Evolutionary conservation across 345 rosid species (phyloP).

Genomic region (Hibiscus mutabilis): DNA sequence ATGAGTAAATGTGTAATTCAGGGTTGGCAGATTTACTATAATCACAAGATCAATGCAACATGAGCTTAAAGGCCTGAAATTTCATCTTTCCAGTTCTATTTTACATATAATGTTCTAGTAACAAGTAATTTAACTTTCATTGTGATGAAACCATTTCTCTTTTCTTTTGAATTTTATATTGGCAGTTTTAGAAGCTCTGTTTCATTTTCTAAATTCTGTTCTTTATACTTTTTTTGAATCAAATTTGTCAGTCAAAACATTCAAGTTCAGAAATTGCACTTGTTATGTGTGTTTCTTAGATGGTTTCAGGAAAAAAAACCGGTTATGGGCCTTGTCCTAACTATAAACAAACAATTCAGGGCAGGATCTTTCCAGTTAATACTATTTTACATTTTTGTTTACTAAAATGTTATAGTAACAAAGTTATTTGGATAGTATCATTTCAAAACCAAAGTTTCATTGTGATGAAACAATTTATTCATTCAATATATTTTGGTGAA

Average conservation of each 20-base stretch:
- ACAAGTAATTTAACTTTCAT: neutral
- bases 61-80: conserved; percentile 43
- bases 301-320: neutral
- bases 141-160: neutral
- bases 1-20: conserved; percentile 28
- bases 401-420: neutral
- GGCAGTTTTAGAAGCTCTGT: neutral
- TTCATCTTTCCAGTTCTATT: neutral
- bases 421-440: neutral
- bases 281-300: neutral
- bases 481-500: neutral
- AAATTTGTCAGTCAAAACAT: too few relatives aligned
- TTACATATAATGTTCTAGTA: neutral
- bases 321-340: neutral
- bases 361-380: too few relatives aligned
- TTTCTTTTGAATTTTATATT: neutral
- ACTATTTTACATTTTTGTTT: neutral
- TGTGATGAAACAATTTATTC: too few relatives aligned
- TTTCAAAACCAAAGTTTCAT: neutral
- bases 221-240: too few relatives aligned
- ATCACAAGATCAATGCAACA: conserved; percentile 58
- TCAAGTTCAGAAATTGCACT: neutral
- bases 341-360: neutral
- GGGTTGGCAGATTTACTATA: conserved; percentile 58
- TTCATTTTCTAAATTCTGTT: too few relatives aligned